phyloP scores from a whole-genome alignment of 345 rosid species.

The Hypericum perforatum region DNA sequence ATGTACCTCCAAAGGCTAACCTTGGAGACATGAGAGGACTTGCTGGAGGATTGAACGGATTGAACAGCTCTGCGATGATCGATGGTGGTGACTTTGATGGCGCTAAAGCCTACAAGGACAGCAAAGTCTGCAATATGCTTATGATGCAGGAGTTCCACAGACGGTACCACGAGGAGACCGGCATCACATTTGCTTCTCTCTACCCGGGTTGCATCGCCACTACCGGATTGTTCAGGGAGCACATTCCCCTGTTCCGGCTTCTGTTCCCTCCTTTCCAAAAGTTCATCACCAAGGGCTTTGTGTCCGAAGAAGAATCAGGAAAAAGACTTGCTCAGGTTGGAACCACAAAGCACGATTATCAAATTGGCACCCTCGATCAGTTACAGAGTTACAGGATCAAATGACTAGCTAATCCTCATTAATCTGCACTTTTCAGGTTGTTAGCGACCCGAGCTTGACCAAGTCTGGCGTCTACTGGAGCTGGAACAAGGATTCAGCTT shows the following conservation, averaged over 20 bases:
- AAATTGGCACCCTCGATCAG: neutral
- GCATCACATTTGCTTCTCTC: slow-evolving; percentile 76
- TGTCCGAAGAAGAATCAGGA: slow-evolving; percentile 87
- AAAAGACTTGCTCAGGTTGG: slow-evolving; percentile 89
- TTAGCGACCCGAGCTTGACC: slow-evolving; percentile 71
- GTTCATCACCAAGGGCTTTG: slow-evolving; percentile 91
- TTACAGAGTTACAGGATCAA: neutral
- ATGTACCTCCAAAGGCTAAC: slow-evolving; percentile 97
- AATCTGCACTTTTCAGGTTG: slow-evolving; percentile 43
- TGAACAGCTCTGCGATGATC: slow-evolving; percentile 75
- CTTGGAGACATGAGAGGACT: slow-evolving; percentile 90
- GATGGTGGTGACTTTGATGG: slow-evolving; percentile 93
- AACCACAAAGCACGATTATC: neutral
- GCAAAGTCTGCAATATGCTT: slow-evolving; percentile 97
- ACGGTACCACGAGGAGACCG: slow-evolving; percentile 79
- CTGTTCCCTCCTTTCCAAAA: slow-evolving; percentile 97
- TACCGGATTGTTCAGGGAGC: slow-evolving; percentile 94
- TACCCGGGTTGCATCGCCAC: slow-evolving; percentile 99
- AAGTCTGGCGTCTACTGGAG: slow-evolving; percentile 97
- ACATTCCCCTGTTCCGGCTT: slow-evolving; percentile 76
- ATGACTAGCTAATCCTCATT: neutral
- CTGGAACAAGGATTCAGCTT: slow-evolving; percentile 93
- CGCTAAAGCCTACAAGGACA: slow-evolving; percentile 97
- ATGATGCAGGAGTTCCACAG: slow-evolving; percentile 95
- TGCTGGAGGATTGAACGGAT: slow-evolving; percentile 65